Conservation (phyloP, 2,329 filamentous ascomycete genomes). For the Ceratocystis albifundus region DNA sequence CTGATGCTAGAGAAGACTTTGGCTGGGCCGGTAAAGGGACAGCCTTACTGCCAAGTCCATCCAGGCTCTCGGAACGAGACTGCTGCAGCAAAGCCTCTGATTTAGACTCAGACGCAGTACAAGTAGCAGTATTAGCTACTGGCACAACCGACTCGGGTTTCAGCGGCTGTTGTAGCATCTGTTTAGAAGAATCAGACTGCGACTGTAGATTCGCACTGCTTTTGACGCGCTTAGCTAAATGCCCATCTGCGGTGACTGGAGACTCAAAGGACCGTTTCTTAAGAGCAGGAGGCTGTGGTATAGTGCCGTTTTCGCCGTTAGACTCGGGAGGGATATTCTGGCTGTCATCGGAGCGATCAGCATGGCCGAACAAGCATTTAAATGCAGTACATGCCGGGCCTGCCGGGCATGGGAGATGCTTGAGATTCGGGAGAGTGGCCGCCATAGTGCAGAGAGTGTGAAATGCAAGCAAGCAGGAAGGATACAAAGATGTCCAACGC, state of each 20-base stretch:
- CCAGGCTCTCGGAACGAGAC: neutral
- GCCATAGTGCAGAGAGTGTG: neutral
- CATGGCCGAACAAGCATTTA: slow-evolving; percentile 41
- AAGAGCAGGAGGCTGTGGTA: neutral
- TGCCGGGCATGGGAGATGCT: slow-evolving; percentile 41
- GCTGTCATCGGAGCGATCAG: slow-evolving; percentile 20
- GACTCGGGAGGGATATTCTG: slow-evolving; percentile 26
- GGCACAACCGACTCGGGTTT: neutral
- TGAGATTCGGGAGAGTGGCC: slow-evolving; percentile 30
- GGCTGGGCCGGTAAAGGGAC: neutral
- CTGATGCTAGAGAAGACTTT: neutral
- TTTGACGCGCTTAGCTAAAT: slow-evolving; percentile 29
- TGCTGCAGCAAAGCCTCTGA: neutral
- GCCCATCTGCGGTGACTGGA: slow-evolving; percentile 38
- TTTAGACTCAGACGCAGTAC: neutral
- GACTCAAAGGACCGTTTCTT: slow-evolving; percentile 1
- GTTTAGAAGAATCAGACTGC: neutral
- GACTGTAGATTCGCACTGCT: neutral
- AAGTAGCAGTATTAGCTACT: neutral
- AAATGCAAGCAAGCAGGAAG: neutral
- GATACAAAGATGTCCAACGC: neutral
- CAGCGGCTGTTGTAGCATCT: neutral
- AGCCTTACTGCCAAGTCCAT: too few species aligned
- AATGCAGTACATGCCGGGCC: slow-evolving; percentile 39
- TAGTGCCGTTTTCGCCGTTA: neutral